Conservation (phyloP, 345 rosid species). For the Gossypium australe region DNA sequence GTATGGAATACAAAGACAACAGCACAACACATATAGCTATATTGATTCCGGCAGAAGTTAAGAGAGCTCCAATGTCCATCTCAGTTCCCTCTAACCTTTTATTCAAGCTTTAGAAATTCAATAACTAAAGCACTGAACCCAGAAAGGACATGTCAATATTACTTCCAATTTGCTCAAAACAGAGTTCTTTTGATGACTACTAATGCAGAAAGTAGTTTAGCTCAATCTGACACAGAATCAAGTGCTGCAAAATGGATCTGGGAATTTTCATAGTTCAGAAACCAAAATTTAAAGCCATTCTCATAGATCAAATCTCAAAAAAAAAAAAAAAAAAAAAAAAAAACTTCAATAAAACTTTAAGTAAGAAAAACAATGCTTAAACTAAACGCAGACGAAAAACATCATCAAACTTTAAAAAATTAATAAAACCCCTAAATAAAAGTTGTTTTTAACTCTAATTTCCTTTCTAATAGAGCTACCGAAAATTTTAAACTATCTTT, state of each 20-base stretch:
- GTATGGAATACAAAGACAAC: conserved; percentile 61
- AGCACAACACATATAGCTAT: conserved; percentile 56
- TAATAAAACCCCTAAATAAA: neutral
- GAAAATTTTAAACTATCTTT: neutral
- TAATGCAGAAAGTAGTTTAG: neutral
- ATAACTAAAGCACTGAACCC: conserved; percentile 17
- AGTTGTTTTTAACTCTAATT: neutral
- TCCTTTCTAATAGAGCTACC: neutral
- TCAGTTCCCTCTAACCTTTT: conserved; percentile 17
- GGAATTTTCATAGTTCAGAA: neutral
- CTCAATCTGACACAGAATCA: conserved; percentile 3
- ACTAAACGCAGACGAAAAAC: neutral
- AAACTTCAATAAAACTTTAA: neutral
- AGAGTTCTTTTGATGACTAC: neutral
- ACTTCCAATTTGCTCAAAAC: conserved; percentile 11
- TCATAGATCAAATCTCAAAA: neutral
- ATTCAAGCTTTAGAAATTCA: conserved; percentile 17
- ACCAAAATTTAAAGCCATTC: neutral
- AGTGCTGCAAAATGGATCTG: conserved; percentile 4
- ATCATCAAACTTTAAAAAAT: neutral
- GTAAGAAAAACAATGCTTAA: neutral
- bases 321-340: neutral
- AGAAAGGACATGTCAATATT: conserved; percentile 9
- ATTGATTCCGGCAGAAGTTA: conserved; percentile 90
- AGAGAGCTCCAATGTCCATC: conserved; percentile 66